Evolutionary conservation across 768 basidiomycete genomes (phyloP), one percentile per base, ranked within the genome.

Genomic region (Pleurotus sapidus): DNA sequence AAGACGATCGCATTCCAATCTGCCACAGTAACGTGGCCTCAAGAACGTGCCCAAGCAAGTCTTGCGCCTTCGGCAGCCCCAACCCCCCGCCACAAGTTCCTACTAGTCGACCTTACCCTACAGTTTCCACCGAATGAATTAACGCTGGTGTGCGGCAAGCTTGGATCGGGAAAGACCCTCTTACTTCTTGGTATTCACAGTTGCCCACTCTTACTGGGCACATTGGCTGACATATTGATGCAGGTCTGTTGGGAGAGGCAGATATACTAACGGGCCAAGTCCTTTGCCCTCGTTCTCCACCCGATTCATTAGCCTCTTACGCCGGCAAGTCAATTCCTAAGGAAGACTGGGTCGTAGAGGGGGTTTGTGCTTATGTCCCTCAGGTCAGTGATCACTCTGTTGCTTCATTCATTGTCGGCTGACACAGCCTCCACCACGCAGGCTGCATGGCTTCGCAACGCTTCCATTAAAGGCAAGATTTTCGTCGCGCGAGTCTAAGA

Each of bases 21-120:
- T 8, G 93, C 92, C 39, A 96, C 92, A 1, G 78, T 93, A 48
- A 92, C 93, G 1, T 98, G 95, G 95, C 91, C 95, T 0, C 86
- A 88, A 63, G 91, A 94, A 60, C 84, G 89, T 37, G 59, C 70
- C 18, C 73, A 72, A 45, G 27, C 58, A 2, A 79, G 76, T 57
- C 61, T 65, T 1, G 72, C 79, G 3, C 72, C 86, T 2, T 88
- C 87, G 3, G 77, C 74, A 14, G 77, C 84, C 2, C 72, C 88
- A 0, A 94, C 93, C 0, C 95, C 94, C 7, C 83, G 79, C 59
- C 76, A 84, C 59, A 89, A 88, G 63, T 97, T 97, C 67, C 71
- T 89, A 27, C 80, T 97, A 2, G 74, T 88, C n/a, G 91, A 95
- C 65, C 69, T 96, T 56, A 82, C 80, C 15, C 69, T 95, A 14